Base-by-base conservation (phyloP, 768 basidiomycete genomes). In the Kwoniella sp. region DNA sequence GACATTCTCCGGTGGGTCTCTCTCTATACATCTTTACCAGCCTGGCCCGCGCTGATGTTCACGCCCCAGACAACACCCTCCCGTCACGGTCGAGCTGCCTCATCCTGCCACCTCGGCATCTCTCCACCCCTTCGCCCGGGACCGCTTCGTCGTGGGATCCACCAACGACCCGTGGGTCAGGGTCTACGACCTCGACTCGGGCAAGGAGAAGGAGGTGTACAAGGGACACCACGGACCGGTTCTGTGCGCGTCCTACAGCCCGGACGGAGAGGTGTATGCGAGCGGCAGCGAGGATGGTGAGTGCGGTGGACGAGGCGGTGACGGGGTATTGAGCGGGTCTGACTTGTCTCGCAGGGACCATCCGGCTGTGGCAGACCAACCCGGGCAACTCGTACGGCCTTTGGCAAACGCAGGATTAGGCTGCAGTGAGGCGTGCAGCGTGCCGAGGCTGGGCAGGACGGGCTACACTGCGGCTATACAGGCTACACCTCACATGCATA, bases 181-280 rank as follows among this genome's bases (percentile, higher is more conserved):
- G 29, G 83, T 96, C 26, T 90, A 98, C 71, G 86, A 86, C 14
- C 83, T 92, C 68, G 65, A 73, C 32, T 82, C 86, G 27, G 95
- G 93, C 1, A 84, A 86, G 73, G 92, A 99, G 77, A 77, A 82
- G 58, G 93, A 96, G 51, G 81, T 95, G 26, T 80, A 91, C 52
- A 93, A 95, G 74, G 93, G 93, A 3, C 95, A 98, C 68, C 95
- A 98, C 70, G 95, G 93, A 20, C 92, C 93, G 17, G 92, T 98
- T 15, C 90, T 93, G 65, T 89, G 88, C 48, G 86, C 93, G 40
- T 86, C 88, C 65, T 93, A 85, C 74, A 89, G 87, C 69, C 93
- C 93, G 0, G 93, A 98, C 71, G 93, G 93, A 20, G 95, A 98
- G 78, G 82, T 95, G 79, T 98, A 89, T 73, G 93, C 93, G 29